Percentiles rank a stretch among this genome's conserved stretches.
These are phyloP conservation scores for Thymus mandschuricus DNA, from an alignment of 257 asterid species.

Conservation along the genomic window DNA sequence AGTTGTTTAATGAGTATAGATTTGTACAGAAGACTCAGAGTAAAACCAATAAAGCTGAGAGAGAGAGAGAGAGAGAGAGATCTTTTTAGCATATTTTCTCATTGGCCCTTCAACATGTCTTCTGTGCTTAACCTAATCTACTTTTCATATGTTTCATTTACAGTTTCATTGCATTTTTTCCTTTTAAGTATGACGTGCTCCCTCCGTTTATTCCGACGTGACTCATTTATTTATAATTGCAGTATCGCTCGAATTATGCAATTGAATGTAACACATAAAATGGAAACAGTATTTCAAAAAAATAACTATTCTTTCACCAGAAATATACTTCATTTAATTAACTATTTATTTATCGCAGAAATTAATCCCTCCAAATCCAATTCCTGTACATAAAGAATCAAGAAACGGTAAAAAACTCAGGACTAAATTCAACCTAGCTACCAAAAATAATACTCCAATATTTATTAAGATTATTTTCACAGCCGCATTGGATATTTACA, in stretches of 20 bases:
- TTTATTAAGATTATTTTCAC: conserved; percentile 4
- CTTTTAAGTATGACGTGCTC: background rate
- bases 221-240: too few relatives aligned
- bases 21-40: conserved; percentile 42
- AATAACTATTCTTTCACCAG: too few relatives aligned
- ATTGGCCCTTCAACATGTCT: conserved; percentile 5
- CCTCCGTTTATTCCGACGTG: too few relatives aligned
- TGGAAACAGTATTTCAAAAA: too few relatives aligned
- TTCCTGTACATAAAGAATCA: conserved; percentile 8
- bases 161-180: background rate
- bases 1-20: conserved; percentile 35
- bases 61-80: background rate
- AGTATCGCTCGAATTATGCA: too few relatives aligned
- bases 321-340: too few relatives aligned
- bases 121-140: background rate
- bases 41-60: conserved; percentile 39
- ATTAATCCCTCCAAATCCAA: background rate
- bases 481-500: conserved; percentile 15
- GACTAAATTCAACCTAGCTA: background rate
- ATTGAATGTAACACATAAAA: too few relatives aligned
- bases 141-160: background rate
- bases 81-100: conserved; percentile 1
- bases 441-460: background rate
- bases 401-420: background rate
- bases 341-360: too few relatives aligned